Base-by-base conservation (phyloP, 768 basidiomycete species). In the Exidia glandulosa region DNA sequence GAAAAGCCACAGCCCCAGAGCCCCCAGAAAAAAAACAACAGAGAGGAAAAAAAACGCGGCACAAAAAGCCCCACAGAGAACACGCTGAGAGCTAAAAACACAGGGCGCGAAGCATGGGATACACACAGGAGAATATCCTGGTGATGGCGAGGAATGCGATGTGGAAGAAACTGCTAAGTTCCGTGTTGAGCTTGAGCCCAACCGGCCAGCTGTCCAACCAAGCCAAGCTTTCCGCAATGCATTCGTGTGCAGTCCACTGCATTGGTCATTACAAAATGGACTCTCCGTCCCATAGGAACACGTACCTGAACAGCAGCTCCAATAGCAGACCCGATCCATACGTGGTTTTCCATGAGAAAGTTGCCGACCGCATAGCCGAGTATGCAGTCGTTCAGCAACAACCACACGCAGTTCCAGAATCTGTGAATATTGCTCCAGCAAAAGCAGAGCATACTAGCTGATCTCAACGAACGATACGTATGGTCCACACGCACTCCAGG, bases 161-260 rank as follows among this genome's bases (percentile, higher is more conserved):
- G n/a, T 86, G 83, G 66, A 91, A 88, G 68, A 96, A 88, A 29
- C 78, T 76, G 65, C 91, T 90, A n/a, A 99, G 79, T 65, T 97
- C 90, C 0, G 91, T 90, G 67, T 98, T 98, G 57, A 99, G 84
- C 72, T 99, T 99, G 41, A 99, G 74, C 1, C 96, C 95, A 1
- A 86, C 93, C 0, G 95, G 95, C 95, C 95, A 98, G 62, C 88
- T 83, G 69, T 96, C 88, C 13, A 99, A 78, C 94, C 94, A 97
- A 1, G 77, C 65, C 2, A 97, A 75, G 0, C 79, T 76, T 16
- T 74, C 72, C 47, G 80, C 78, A 9, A 87, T 69, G 55, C 74
- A 72, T 2, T 75, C 68, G 4, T 87, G 74, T 1, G 84, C 68
- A 61, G 76, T 72, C 1, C 32, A 50, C 41, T 57, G 19, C 47